phyloP scores from a whole-genome alignment of 495 filamentous ascomycete genomes.

The Niebla homalea region DNA sequence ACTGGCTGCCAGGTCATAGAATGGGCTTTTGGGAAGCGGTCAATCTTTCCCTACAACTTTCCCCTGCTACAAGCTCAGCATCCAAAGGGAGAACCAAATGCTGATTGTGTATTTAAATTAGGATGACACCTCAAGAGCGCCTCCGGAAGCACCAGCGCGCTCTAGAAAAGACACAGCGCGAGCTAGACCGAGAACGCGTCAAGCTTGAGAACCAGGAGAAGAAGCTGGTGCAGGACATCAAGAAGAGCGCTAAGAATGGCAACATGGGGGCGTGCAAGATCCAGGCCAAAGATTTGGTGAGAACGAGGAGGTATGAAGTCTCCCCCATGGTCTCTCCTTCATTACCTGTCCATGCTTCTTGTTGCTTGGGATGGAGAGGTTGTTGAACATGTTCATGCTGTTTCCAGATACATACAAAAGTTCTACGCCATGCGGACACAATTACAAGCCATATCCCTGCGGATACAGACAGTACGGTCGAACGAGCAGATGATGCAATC shows the following conservation, averaged over 20 bases:
- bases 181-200: constrained; percentile 81
- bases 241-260: constrained; percentile 93
- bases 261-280: constrained; percentile 94
- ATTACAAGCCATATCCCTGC: constrained; percentile 84
- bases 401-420: constrained; percentile 76
- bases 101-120: too few relatives aligned
- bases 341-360: background rate
- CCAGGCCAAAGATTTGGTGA: constrained; percentile 90
- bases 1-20: constrained; percentile 58
- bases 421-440: constrained; percentile 98
- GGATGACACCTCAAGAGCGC: constrained; percentile 88
- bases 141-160: constrained; percentile 94
- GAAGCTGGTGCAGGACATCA: constrained; percentile 87
- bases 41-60: too few relatives aligned
- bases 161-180: constrained; percentile 90
- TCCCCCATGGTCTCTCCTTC: background rate
- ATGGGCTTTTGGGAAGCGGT: constrained; percentile 94
- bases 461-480: constrained; percentile 93
- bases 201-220: constrained; percentile 98
- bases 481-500: constrained; percentile 99
- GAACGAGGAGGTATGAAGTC: constrained; percentile 60
- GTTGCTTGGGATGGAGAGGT: background rate
- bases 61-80: too few relatives aligned
- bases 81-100: too few relatives aligned
- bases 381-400: background rate